Conservation (phyloP, 495 filamentous ascomycete genomes). For the Amniculicola lignicola region DNA sequence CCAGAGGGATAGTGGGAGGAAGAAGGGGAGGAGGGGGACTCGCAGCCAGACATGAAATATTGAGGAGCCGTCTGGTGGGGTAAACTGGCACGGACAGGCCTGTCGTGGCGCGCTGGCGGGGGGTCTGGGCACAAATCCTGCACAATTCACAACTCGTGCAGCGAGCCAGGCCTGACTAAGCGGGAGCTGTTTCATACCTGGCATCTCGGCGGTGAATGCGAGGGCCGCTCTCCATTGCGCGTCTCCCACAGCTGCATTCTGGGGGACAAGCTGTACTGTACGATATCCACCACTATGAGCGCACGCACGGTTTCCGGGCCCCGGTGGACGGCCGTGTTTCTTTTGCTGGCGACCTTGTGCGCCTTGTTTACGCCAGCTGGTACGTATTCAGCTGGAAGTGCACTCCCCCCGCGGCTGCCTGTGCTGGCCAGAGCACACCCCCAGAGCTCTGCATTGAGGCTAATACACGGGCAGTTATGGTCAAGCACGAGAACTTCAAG, state of each 20-base stretch:
- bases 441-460: not conserved
- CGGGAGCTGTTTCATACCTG: not conserved
- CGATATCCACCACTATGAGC: too few relatives aligned
- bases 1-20: conserved; percentile 34
- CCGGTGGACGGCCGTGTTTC: conserved; percentile 33
- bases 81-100: not conserved
- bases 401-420: not conserved
- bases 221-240: too few relatives aligned
- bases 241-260: too few relatives aligned
- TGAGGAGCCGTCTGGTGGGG: conserved; percentile 14
- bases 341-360: conserved; percentile 31
- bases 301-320: not conserved
- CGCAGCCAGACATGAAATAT: conserved; percentile 22
- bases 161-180: not conserved
- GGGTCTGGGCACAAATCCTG: too few relatives aligned
- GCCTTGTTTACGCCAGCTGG: conserved; percentile 37
- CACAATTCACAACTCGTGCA: too few relatives aligned
- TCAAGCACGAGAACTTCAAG: conserved; percentile 96
- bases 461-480: conserved; percentile 54
- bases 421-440: not conserved
- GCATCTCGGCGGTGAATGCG: too few relatives aligned
- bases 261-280: too few relatives aligned
- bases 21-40: conserved; percentile 24
- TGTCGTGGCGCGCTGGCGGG: not conserved
- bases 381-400: conserved; percentile 29